Base-by-base conservation (phyloP, 2,329 filamentous ascomycete species). In the Boeremia exigua region DNA sequence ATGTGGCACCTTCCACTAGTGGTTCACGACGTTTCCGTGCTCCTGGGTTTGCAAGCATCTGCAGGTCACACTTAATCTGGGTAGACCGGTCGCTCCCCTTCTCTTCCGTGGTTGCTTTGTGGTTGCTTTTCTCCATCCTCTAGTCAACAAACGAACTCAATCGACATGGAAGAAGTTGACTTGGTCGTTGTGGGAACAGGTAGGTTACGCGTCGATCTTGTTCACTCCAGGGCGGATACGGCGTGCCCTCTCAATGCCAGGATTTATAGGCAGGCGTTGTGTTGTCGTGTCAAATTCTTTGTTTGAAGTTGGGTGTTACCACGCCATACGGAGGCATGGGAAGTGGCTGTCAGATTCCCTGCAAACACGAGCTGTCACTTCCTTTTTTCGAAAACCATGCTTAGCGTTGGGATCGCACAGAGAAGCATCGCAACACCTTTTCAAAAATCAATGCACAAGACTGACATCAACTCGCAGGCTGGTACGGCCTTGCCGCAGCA, bases 401-500 rank as follows among this genome's bases (percentile, higher is more conserved):
- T 12, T 29, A 9, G 7, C 8, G 25, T 51, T 42, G 29, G 29
- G 12, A 29, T 29, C 27, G 28, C 17, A 39, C 38, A 48, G 15
- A 34, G 36, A 15, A 33, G 33, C 10, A 42, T 36, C 25, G 15
- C 43, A 42, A 42, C 37, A 39, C 17, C 6, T 25, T 37, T 29
- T 11, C 42, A 28, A 10, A 6, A 8, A 27, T 11, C 19, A 23
- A 34, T 10, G 23, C 17, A 23, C 28, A 17, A 43, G n/a, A 44
- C 46, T 56, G 15, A 48, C 38, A n/a, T 42, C 34, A 19, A 37
- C 17, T 28, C 19, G 77, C 79, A 23, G 56, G 56, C 14, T 58
- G 56, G 56, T 55, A 54, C 15, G 56, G 56, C 28, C 80, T 67
- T 77, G 77, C 56, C 12, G 51, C 48, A 32, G 56, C 56, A 33